Evolutionary conservation across 192 early-diverging fungal genomes (phyloP).

Genomic region (Phycomyces nitens): DNA sequence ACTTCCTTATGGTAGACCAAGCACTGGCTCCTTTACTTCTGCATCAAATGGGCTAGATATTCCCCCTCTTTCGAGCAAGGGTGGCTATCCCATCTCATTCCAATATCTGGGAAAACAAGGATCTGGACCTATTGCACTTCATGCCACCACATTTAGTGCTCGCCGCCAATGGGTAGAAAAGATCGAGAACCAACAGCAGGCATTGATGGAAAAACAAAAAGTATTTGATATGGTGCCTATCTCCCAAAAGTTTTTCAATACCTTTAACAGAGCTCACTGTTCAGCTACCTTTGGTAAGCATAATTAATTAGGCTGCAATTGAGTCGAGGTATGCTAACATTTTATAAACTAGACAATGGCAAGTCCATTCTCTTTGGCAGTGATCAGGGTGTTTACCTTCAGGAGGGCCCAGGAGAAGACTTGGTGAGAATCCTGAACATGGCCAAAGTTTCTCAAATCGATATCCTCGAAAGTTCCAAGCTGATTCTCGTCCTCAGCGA

Average conservation of each 20-base stretch:
- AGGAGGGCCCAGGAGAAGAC: conserved; percentile 42
- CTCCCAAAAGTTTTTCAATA: conserved; percentile 47
- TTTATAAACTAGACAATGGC: conserved; percentile 28
- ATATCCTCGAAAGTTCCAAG: conserved; percentile 76
- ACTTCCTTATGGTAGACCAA: conserved; percentile 28
- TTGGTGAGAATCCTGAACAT: conserved; percentile 56
- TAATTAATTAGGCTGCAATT: too few species aligned
- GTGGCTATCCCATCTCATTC: conserved; percentile 70
- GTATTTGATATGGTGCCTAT: conserved; percentile 57
- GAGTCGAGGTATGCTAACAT: too few species aligned
- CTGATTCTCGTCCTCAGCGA: conserved; percentile 81
- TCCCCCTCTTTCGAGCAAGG: conserved; percentile 41
- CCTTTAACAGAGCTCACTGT: conserved; percentile 56
- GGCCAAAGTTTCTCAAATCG: conserved; percentile 84
- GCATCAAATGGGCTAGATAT: conserved; percentile 15
- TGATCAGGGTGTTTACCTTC: conserved; percentile 80
- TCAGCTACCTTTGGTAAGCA: conserved; percentile 45
- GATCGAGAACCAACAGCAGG: conserved; percentile 62
- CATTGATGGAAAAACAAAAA: conserved; percentile 37
- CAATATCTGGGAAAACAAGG: conserved; percentile 71
- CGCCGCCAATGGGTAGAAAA: conserved; percentile 81
- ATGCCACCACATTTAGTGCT: conserved; percentile 69
- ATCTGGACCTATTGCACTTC: conserved; percentile 55
- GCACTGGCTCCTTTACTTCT: conserved; percentile 7
- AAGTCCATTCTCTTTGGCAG: conserved; percentile 75